A percentile compares a stretch with the other conserved stretches of the same genome.
These are phyloP conservation scores for Chytriomyces confervae DNA, from an alignment of 192 early-diverging fungal species.

Conservation along the genomic window DNA sequence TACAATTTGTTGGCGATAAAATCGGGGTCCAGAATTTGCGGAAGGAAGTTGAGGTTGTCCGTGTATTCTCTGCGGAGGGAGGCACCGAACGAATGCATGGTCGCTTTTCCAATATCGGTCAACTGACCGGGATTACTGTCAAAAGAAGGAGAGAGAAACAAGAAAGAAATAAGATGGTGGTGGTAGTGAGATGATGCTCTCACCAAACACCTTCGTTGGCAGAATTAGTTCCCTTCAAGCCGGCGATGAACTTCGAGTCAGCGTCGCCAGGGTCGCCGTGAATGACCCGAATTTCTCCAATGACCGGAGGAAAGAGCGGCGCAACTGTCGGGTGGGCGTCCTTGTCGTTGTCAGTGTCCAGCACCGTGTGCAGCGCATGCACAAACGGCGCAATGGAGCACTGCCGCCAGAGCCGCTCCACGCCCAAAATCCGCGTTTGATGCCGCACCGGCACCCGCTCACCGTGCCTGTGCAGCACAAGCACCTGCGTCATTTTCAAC, in stretches of 20 bases:
- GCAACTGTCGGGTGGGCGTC: background rate
- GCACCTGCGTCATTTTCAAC: constrained; percentile 20
- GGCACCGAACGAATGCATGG: constrained; percentile 2
- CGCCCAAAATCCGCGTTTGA: background rate
- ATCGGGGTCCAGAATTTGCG: constrained; percentile 2
- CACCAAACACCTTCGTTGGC: background rate
- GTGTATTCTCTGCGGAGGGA: constrained; percentile 21
- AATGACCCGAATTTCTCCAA: constrained; percentile 2
- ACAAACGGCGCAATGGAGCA: constrained; percentile 13
- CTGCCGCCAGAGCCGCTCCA: background rate
- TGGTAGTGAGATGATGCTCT: background rate
- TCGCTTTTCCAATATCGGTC: constrained; percentile 22
- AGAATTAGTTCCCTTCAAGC: background rate
- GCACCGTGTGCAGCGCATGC: background rate
- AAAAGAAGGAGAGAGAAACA: background rate
- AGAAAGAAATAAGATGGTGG: background rate
- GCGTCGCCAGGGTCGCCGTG: constrained; percentile 5
- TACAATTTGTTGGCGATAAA: constrained; percentile 34
- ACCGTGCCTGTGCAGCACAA: constrained; percentile 32
- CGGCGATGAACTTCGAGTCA: background rate
- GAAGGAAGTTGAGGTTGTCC: background rate
- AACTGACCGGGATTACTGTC: constrained; percentile 23
- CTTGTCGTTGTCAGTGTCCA: background rate
- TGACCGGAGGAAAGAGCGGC: constrained; percentile 17
- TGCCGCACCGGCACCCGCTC: constrained; percentile 28